Evolutionary conservation across 139 green algal genomes (phyloP).

Genomic region (Chlamydomonas applanata): DNA sequence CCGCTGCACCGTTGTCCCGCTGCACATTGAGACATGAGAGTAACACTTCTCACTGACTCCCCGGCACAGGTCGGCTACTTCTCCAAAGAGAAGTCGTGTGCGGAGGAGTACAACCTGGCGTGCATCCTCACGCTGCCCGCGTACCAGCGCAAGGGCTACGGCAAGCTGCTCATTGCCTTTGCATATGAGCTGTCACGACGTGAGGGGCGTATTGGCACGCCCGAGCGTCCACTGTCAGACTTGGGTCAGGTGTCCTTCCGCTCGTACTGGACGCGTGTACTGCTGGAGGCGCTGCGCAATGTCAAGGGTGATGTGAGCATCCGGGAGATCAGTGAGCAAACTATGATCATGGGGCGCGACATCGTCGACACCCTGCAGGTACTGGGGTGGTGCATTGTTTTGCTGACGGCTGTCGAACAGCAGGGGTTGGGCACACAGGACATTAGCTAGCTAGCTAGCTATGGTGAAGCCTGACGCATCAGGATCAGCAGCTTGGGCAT

Average conservation of each 20-base stretch:
- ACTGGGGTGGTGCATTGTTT: too few species aligned
- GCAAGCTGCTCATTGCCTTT: conserved; percentile 97
- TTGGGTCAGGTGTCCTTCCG: conserved; percentile 89
- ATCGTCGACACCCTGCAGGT: conserved; percentile 49
- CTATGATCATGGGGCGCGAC: conserved; percentile 50
- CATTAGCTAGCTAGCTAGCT: too few species aligned
- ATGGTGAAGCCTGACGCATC: too few species aligned
- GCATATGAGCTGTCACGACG: conserved; percentile 94
- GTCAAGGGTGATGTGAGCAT: conserved; percentile 78
- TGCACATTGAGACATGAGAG: too few species aligned
- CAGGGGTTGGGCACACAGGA: too few species aligned
- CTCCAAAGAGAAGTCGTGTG: conserved; percentile 84
- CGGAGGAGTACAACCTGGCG: conserved; percentile 95
- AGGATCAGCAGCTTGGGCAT: too few species aligned
- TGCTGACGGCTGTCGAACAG: too few species aligned
- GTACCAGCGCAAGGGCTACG: conserved; percentile 97
- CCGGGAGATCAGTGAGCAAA: conserved; percentile 73
- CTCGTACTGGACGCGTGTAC: conserved; percentile 92
- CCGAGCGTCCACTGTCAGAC: conserved; percentile 94
- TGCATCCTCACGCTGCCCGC: conserved; percentile 97
- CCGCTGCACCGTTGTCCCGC: too few species aligned
- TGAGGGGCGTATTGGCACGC: conserved; percentile 86
- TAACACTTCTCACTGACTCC: too few species aligned
- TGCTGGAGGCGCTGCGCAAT: conserved; percentile 87
- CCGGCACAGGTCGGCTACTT: conserved; percentile 83